Evolutionary conservation across 345 rosid genomes (phyloP).

Genomic region (Sisymbrium altissimum): DNA sequence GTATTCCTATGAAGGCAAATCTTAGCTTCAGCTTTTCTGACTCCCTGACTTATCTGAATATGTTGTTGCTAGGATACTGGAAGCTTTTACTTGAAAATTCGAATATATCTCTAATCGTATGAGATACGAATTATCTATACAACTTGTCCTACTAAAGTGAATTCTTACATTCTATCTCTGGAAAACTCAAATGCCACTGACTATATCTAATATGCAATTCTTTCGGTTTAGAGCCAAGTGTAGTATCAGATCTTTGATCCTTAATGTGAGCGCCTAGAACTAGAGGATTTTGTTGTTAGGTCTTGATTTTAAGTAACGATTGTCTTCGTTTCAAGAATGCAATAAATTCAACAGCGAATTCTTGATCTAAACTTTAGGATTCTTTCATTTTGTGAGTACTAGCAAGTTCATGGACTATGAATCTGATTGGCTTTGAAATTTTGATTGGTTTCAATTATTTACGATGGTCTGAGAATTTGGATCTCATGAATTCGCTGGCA

Average conservation of each 20-base stretch:
- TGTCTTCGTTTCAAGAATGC: not conserved
- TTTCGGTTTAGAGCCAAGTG: not conserved
- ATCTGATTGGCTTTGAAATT: not conserved
- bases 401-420: not conserved
- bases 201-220: not conserved
- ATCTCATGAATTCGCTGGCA: not conserved
- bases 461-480: not conserved
- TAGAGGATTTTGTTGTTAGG: not conserved
- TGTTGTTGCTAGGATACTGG: conserved; percentile 4
- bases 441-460: not conserved
- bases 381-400: not conserved
- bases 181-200: not conserved
- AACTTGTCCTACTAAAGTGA: conserved; percentile 10
- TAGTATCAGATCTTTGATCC: conserved; percentile 6
- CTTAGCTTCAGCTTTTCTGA: not conserved
- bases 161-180: not conserved
- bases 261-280: conserved; percentile 4
- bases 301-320: conserved; percentile 2
- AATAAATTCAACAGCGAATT: not conserved
- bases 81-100: not conserved
- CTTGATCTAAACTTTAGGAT: not conserved
- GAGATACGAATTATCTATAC: not conserved
- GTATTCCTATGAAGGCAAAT: conserved; percentile 37
- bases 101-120: not conserved
- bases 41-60: conserved; percentile 2